These are phyloP conservation scores for Imleria badia DNA, from an alignment of 768 basidiomycete genomes.

Conservation along the genomic window DNA sequence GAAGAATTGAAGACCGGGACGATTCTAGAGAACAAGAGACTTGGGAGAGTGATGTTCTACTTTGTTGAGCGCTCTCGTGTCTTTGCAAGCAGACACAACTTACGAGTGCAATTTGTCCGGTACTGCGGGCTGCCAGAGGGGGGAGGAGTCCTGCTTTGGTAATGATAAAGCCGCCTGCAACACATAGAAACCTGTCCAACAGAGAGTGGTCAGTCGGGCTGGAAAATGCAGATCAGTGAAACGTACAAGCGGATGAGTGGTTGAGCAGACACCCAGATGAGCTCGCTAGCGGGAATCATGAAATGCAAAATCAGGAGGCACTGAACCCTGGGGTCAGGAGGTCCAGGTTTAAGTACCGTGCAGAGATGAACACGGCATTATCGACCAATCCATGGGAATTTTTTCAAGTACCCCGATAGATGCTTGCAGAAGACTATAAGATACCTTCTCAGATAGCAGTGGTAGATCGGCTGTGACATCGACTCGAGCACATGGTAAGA, in stretches of 20 bases:
- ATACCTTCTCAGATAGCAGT: neutral
- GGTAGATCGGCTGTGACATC: neutral
- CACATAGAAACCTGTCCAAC: constrained; percentile 49
- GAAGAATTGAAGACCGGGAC: constrained; percentile 61
- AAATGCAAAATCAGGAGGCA: neutral
- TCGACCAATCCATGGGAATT: neutral
- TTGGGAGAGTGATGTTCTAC: constrained; percentile 59
- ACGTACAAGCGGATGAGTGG: constrained; percentile 61
- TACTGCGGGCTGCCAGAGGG: constrained; percentile 53
- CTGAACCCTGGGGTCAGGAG: neutral
- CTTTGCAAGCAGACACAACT: neutral
- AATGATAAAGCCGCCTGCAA: constrained; percentile 53
- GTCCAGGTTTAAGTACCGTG: constrained; percentile 2
- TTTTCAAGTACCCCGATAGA: neutral
- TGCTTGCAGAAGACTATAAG: no score
- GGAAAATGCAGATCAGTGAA: neutral
- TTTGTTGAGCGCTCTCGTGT: neutral
- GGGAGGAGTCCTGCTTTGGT: constrained; percentile 64
- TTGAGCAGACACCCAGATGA: constrained; percentile 64
- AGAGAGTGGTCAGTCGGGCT: constrained; percentile 1
- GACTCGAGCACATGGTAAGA: neutral
- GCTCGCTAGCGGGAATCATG: constrained; percentile 38
- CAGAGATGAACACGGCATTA: neutral
- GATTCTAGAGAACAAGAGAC: constrained; percentile 70
- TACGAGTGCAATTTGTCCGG: constrained; percentile 61